Evolutionary conservation across 768 basidiomycete species (phyloP), one percentile per base, ranked within the genome.

Genomic region (Vishniacozyma victoriae): DNA sequence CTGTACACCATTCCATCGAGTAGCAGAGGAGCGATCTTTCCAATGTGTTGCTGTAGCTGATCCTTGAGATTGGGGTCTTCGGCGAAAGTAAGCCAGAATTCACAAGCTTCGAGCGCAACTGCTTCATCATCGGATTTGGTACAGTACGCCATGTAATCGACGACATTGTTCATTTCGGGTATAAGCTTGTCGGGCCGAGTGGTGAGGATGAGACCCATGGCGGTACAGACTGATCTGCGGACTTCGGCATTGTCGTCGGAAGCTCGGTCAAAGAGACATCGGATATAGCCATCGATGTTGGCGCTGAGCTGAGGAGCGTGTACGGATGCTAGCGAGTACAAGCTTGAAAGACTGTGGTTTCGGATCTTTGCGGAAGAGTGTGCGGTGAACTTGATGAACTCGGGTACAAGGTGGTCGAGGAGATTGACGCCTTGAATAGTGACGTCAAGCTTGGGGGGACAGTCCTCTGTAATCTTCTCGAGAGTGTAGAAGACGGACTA

Each of bases 61-160:
- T 82, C 80, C 9, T 83, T 82, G 19, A 97, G 78, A 41, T 90
- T 88, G 31, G 83, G 83, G 59, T 96, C 90, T 70, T 99, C 95
- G 14, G 95, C 92, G 66, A 99, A 97, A 1, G 92, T 95, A 52
- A 99, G 78, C 95, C 95, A 99, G 73, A 99, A 99, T 77, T 99
- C 95, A 78, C 92, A 95, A 19, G 95, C 95, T 75, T 99, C 95
- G 41, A 99, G 78, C 2, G 93, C 91, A 44, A 75, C 93, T 54
- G 84, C 85, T 74, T 96, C 92, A 71, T 96, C 90, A 75, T 87
- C 86, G 77, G 96, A 92, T 74, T 92, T 91, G 13, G 90, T 96
- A 22, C 90, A 93, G 75, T 91, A 97, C 31, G 97, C 79, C 89
- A 99, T 97, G 73, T 95, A 99, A 70, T 95, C 90, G 22, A 93